Percentiles rank a stretch among this genome's conserved stretches.
Conservation (phyloP, 1,284 basidiomycete species). For the Mycena citricolor region DNA sequence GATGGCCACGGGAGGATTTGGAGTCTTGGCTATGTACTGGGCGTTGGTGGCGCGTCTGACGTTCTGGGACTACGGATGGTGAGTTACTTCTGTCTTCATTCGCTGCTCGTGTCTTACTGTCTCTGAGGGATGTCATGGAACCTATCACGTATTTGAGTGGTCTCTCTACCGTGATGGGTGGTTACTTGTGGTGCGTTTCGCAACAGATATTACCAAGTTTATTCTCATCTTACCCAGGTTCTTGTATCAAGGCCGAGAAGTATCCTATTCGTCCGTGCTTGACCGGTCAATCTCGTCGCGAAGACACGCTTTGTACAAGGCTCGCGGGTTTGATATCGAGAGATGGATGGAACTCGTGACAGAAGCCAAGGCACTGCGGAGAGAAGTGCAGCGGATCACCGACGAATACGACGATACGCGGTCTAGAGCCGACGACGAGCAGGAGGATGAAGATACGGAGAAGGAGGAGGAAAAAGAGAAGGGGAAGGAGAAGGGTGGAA, state of each 20-base stretch:
- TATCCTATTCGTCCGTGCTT: constrained; percentile 66
- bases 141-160: constrained; percentile 67
- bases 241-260: constrained; percentile 65
- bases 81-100: constrained; percentile 16
- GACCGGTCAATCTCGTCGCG: constrained; percentile 55
- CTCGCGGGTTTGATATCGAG: constrained; percentile 64
- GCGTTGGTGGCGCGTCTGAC: constrained; percentile 59
- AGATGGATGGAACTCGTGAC: constrained; percentile 54
- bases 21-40: constrained; percentile 63
- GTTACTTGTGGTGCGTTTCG: constrained; percentile 53
- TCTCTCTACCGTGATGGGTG: constrained; percentile 56
- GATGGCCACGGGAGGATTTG: constrained; percentile 60
- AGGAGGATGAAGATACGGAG: constrained; percentile 19
- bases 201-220: constrained; percentile 1
- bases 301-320: constrained; percentile 54
- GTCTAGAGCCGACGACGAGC: constrained; percentile 32
- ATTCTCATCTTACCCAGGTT: constrained; percentile 38
- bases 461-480: constrained; percentile 15
- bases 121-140: constrained; percentile 65
- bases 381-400: constrained; percentile 58
- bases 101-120: not conserved
- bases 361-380: constrained; percentile 50
- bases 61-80: constrained; percentile 66
- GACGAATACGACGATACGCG: constrained; percentile 60
- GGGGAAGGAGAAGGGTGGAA: constrained; percentile 9